Percentiles rank a stretch among this genome's conserved stretches.
Evolutionary conservation across 2,329 filamentous ascomycete species (phyloP).

Genomic region (Chalara sp.): DNA sequence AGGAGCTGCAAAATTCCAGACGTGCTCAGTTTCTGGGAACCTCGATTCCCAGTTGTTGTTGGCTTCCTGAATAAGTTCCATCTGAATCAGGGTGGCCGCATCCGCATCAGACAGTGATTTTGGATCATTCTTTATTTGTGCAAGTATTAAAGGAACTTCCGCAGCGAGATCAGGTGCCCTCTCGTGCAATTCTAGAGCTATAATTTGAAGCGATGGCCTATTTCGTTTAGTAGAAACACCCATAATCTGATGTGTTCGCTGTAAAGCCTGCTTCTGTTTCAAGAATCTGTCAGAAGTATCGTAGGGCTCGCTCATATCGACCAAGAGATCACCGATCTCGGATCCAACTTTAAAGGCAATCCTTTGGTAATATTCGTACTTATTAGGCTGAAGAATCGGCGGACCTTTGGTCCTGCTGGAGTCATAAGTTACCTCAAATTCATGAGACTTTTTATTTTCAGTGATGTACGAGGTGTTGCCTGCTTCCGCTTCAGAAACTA

Average conservation of each 20-base stretch:
- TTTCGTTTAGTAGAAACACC: not conserved
- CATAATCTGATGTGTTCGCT: not conserved
- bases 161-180: slow-evolving; percentile 16
- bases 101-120: slow-evolving; percentile 2
- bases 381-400: slow-evolving; percentile 21
- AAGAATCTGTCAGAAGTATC: no score
- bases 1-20: slow-evolving; percentile 21
- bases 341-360: slow-evolving; percentile 18
- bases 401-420: slow-evolving; percentile 8
- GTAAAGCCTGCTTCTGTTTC: no score
- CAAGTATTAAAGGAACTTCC: not conserved
- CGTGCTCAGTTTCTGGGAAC: slow-evolving; percentile 19
- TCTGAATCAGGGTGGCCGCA: slow-evolving; percentile 16
- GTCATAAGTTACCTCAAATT: slow-evolving; percentile 15
- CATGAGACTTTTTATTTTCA: not conserved
- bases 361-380: slow-evolving; percentile 12
- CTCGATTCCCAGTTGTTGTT: slow-evolving; percentile 22
- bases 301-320: not conserved
- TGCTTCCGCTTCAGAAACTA: slow-evolving; percentile 5
- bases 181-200: slow-evolving; percentile 15
- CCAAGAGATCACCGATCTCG: slow-evolving; percentile 8
- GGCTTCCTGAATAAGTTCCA: slow-evolving; percentile 21
- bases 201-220: slow-evolving; percentile 4
- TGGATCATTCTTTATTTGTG: not conserved
- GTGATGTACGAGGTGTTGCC: slow-evolving; percentile 2